phyloP scores from a whole-genome alignment of 1,284 basidiomycete species.

The Kalmanozyma brasiliensis region DNA sequence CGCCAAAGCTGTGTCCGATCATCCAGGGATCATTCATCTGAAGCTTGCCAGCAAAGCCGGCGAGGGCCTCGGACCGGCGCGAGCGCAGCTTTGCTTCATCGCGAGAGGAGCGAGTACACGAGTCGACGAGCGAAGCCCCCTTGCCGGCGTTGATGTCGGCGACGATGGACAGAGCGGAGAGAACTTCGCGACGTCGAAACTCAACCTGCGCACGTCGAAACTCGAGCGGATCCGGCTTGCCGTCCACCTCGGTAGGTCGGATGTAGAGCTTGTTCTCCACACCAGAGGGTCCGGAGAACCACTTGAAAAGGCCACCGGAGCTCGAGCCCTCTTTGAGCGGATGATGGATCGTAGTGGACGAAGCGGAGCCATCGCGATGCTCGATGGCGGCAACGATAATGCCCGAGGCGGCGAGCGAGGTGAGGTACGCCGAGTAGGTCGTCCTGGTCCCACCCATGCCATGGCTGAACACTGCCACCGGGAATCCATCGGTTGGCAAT shows the following conservation, averaged over 20 bases:
- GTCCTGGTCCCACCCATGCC: constrained; percentile 57
- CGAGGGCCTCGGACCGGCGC: constrained; percentile 13
- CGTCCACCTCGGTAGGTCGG: constrained; percentile 40
- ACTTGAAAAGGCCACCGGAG: constrained; percentile 19
- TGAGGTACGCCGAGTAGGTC: constrained; percentile 54
- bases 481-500: constrained; percentile 18
- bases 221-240: constrained; percentile 32
- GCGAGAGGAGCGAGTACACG: constrained; percentile 28
- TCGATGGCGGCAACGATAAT: constrained; percentile 60
- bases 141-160: constrained; percentile 37
- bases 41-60: constrained; percentile 39
- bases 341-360: constrained; percentile 45
- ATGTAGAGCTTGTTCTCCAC: constrained; percentile 50
- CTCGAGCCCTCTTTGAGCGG: constrained; percentile 6
- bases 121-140: constrained; percentile 11
- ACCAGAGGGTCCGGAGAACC: constrained; percentile 20
- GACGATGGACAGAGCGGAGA: constrained; percentile 46
- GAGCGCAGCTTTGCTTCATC: constrained; percentile 21
- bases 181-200: constrained; percentile 51
- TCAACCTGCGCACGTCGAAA: constrained; percentile 49
- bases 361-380: constrained; percentile 56
- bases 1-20: constrained; percentile 59
- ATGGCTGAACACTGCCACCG: constrained; percentile 59
- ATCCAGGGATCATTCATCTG: constrained; percentile 41
- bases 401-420: constrained; percentile 51